Base-by-base conservation (phyloP, 2,329 filamentous ascomycete genomes). In the Sporothrix humicola region DNA sequence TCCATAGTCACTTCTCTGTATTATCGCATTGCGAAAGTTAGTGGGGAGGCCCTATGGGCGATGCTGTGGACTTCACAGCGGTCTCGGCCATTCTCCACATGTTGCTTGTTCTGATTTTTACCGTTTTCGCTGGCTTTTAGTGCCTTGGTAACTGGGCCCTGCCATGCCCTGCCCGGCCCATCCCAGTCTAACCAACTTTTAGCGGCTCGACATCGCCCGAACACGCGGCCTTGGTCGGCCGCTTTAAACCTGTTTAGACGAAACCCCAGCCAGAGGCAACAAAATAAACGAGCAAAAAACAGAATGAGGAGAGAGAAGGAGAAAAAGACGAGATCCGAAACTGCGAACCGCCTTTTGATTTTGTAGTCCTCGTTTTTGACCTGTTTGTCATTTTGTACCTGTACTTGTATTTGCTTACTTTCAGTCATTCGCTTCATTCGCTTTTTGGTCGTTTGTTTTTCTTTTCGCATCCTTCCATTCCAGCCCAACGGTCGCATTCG, bases 201-300 rank as follows among this genome's bases (percentile, higher is more conserved):
- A 68, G 65, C 65, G 65, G 65, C 46, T 17, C 15, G 15, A 52
- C 44, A 26, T 52, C 65, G 65, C 46, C 65, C 65, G 46, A 50
- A 68, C 65, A 68, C 65, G 65, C 65, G 65, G 65, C 65, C 65
- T 37, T 26, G 17, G n/a, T 31, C 44, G 20, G 20, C 44, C 44
- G 63, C 63, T 31, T 46, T 50, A 66, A 66, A 50, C 63, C 63
- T 66, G 63, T 66, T 66, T 66, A 50, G 63, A 66, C 63, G 63
- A 66, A 52, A 68, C 46, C 4, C 44, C 23, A 10, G 44, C 8
- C 26, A 68, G 31, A 52, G 48, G 23, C 61, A 66, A 13, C 10
- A 9, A 15, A 37, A 56, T 37, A 58, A 58, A 58, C 54, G 20
- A 58, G 54, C 13, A n/a, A 12, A 37, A 61, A 17, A 61, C 54